Evolutionary conservation across 179 eudicot species (phyloP), one percentile per base, ranked within the genome.

Genomic region (Heliamphora pulchella): DNA sequence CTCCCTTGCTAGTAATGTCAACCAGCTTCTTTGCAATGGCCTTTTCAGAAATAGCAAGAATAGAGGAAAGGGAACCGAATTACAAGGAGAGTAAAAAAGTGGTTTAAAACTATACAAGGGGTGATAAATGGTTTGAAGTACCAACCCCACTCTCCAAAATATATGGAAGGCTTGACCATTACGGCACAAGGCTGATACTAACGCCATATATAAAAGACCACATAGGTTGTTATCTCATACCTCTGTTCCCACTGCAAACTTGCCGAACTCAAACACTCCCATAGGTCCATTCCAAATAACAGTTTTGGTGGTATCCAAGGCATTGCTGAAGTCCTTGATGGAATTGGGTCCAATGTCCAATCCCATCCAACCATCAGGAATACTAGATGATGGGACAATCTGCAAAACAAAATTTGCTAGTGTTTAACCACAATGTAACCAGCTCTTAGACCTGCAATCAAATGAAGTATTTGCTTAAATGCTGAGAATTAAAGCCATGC

Each of bases 291-390:
- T 94, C 98, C 98, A 94, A 80, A 93, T 93, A 69, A 93, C 81
- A 8, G 97, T 90, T 83, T 91, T 89, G 62, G 93, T 90, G 66
- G 92, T 87, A 86, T 91, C 97, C 90, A 91, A 84, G 14, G 93
- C 91, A 22, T 88, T 94, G 41, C 88, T 85, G 65, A 93, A 94
- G 57, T 85, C 78, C 89, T 94, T 94, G 71, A 94, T 85, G 15
- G 94, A 85, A 82, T 94, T 93, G 2, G 97, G 98, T 54, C 98
- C 97, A 72, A 94, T 91, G 81, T 94, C 98, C 82, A 94, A 90
- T 43, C 98, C 97, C 98, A 93, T 93, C 98, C 98, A 94, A 13
- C 97, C 98, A 81, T 94, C 97, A 68, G 97, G 98, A 73, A 94
- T 94, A 71, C 64, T 86, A 74, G 97, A 86, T 77, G 97, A 87